A percentile compares a stretch with the other conserved stretches of the same genome.
Evolutionary conservation across 1,284 basidiomycete genomes (phyloP).

Genomic region (Neonothopanus nambi): DNA sequence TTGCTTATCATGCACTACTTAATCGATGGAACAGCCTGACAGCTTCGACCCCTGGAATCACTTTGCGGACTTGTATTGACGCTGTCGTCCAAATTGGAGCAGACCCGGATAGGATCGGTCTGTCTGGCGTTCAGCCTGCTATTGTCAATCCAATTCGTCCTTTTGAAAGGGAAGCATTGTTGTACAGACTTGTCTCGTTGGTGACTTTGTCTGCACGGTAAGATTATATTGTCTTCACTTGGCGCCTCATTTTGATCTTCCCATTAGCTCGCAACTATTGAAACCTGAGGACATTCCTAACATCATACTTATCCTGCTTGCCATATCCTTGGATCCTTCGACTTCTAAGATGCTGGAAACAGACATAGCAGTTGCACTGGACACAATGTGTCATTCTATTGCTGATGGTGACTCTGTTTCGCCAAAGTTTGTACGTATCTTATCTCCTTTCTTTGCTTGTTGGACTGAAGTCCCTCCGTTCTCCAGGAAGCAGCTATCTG

Average conservation of each 20-base stretch:
- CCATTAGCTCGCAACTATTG: conserved; percentile 10
- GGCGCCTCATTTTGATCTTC: neutral
- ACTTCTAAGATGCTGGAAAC: conserved; percentile 43
- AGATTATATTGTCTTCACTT: conserved; percentile 20
- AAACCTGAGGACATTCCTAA: conserved; percentile 43
- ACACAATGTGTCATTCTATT: conserved; percentile 43
- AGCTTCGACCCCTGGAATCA: conserved; percentile 19
- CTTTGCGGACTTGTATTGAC: conserved; percentile 23
- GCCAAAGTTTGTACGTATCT: conserved; percentile 24
- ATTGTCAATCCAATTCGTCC: neutral
- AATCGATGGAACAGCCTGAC: conserved; percentile 26
- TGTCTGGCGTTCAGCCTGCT: neutral
- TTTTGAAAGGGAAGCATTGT: conserved; percentile 17
- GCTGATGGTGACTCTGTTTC: conserved; percentile 29
- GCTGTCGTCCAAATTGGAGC: conserved; percentile 22
- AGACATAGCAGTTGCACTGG: conserved; percentile 47
- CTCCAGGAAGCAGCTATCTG: conserved; percentile 49
- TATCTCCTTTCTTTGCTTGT: conserved; percentile 9
- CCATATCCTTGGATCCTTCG: conserved; percentile 57
- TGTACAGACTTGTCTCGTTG: conserved; percentile 46
- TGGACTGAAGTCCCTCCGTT: conserved; percentile 1
- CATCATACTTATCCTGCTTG: conserved; percentile 48
- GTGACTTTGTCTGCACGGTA: conserved; percentile 48
- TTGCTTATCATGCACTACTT: conserved; percentile 27
- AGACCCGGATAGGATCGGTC: neutral